Evolutionary conservation across 768 basidiomycete species (phyloP).

Genomic region (Fomitopsis pulvina): DNA sequence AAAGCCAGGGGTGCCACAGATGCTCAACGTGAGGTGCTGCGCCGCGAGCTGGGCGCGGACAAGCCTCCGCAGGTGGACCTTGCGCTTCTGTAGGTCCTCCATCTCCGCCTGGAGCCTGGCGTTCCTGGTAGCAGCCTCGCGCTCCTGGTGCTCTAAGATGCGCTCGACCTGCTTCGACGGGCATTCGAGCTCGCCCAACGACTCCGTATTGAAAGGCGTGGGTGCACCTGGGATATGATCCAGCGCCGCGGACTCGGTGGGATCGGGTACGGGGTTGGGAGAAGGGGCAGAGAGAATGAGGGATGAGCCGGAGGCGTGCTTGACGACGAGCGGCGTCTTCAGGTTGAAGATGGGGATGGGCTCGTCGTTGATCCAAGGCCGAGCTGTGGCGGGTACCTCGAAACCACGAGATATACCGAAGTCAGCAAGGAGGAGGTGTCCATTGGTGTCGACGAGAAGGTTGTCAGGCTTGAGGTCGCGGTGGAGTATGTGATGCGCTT

Average conservation of each 20-base stretch:
- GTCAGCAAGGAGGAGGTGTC: conserved; percentile 20
- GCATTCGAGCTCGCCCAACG: neutral
- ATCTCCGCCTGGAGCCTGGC: conserved; percentile 1
- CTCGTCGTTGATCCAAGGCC: conserved; percentile 5
- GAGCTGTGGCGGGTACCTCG: conserved; percentile 1
- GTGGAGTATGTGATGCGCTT: conserved; percentile 19
- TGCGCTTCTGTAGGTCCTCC: neutral
- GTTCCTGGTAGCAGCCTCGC: conserved; percentile 1
- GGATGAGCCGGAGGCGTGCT: neutral
- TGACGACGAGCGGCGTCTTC: neutral
- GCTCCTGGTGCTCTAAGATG: neutral
- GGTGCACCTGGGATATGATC: neutral
- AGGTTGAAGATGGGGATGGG: neutral
- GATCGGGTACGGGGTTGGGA: neutral
- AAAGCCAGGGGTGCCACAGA: conserved; percentile 39
- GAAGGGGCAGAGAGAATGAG: neutral
- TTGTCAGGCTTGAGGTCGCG: conserved; percentile 26
- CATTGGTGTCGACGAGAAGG: conserved; percentile 16
- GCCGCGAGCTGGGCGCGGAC: neutral
- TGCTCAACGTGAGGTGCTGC: neutral
- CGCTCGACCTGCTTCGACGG: neutral
- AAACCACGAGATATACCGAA: conserved; percentile 23
- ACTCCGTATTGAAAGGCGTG: neutral
- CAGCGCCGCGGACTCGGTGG: neutral
- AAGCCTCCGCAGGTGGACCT: neutral